Evolutionary conservation across 1,284 basidiomycete genomes (phyloP), one percentile per base, ranked within the genome.

Genomic region (Rhodotorula sp.): DNA sequence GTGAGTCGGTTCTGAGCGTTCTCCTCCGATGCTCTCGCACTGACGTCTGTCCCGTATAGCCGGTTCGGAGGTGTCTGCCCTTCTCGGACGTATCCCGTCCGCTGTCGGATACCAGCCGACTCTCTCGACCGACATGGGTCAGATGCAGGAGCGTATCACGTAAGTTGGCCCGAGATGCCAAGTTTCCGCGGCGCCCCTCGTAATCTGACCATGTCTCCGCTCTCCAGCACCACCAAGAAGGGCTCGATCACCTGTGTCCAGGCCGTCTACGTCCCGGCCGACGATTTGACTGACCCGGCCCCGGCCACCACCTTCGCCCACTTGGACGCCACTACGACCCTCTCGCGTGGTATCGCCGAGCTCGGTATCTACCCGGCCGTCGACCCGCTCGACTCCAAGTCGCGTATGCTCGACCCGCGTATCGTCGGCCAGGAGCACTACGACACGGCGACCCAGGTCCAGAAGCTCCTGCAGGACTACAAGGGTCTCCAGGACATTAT

Each of bases 41-140:
- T 75, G 59, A 65, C 60, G 38, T 49, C 79, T 77, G 83, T 7
- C 28, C 95, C 93, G 18, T 79, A 93, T 97, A 85, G 95, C 95
- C 82, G 95, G 95, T 91, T 99, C 95, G 78, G 95, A 98, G 84
- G 97, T 98, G 86, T 99, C 95, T 85, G 95, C 95, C 77, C 84
- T 99, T 81, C 91, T 98, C 80, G 95, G 95, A 88, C 95, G 95
- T 93, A 99, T 98, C 81, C 95, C 95, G 76, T 98, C 95, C 79
- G 95, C 95, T 78, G 95, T 98, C 88, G 95, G 95, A 89, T 98
- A 99, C 87, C 95, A 99, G 84, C 95, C 95, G 81, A 98, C 95
- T 69, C 90, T 98, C 73, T 95, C 95, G 77, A 99, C 95, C 81
- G 95, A 98, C 84, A 98, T 98, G 95, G 95, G 95, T 93, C 87